A percentile compares a stretch with the other conserved stretches of the same genome.
These are phyloP conservation scores for Cercophora scortea DNA, from an alignment of 495 filamentous ascomycete species.

Conservation along the genomic window DNA sequence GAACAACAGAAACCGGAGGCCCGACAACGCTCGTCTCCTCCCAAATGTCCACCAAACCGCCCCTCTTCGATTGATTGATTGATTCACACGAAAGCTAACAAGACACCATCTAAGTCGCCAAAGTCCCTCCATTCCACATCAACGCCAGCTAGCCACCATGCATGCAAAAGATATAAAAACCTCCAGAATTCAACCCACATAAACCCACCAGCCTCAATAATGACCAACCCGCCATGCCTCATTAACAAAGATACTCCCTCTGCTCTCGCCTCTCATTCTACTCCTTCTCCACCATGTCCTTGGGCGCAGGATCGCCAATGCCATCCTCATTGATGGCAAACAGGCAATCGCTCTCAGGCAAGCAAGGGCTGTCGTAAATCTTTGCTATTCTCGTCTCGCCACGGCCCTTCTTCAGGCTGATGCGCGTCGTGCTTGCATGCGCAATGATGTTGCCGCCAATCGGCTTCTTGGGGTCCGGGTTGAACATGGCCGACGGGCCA, in stretches of 20 bases:
- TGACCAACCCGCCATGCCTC: constrained; percentile 1
- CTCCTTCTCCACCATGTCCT: constrained; percentile 63
- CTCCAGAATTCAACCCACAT: neutral
- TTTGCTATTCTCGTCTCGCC: constrained; percentile 95
- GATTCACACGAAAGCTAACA: neutral
- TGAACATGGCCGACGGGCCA: constrained; percentile 93
- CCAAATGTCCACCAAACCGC: too few species aligned
- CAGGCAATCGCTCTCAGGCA: constrained; percentile 92
- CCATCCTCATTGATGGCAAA: constrained; percentile 97
- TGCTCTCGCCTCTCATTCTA: neutral
- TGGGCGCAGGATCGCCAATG: constrained; percentile 90
- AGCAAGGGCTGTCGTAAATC: constrained; percentile 96
- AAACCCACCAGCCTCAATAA: neutral
- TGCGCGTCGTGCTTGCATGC: constrained; percentile 82
- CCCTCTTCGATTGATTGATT: neutral
- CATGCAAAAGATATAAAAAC: neutral
- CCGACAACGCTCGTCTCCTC: too few species aligned
- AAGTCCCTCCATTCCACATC: neutral
- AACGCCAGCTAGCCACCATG: neutral
- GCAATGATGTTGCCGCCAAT: constrained; percentile 99
- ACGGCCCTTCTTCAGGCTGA: constrained; percentile 90
- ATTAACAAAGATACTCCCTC: neutral
- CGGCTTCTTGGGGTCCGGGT: constrained; percentile 97
- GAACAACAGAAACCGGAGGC: too few species aligned
- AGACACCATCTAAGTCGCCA: neutral